Evolutionary conservation across 257 asterid species (phyloP).

Genomic region (Solanum paucissectum): DNA sequence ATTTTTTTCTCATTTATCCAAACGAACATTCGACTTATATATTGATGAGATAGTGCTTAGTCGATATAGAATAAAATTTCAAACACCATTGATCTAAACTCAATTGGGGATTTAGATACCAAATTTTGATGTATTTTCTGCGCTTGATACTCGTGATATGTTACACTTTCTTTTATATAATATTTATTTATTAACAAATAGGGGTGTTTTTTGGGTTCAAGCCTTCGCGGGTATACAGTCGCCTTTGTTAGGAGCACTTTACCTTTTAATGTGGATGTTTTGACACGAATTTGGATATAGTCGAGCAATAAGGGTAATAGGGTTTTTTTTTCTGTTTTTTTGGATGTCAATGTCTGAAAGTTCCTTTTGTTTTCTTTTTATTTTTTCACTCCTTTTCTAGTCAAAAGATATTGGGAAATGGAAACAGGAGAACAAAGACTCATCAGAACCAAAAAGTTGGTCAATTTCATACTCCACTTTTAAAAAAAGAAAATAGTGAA

Average conservation of each 20-base stretch:
- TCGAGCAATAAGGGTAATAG: too few species aligned
- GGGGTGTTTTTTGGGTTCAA: neutral
- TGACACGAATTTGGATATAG: too few species aligned
- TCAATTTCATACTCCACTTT: neutral
- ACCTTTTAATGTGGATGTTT: too few species aligned
- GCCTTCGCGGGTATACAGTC: rapidly evolving
- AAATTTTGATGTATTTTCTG: neutral
- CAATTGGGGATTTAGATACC: neutral
- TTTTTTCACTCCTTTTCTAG: neutral
- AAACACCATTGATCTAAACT: neutral
- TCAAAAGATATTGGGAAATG: neutral
- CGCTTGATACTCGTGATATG: neutral
- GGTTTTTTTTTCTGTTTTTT: neutral
- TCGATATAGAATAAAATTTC: neutral
- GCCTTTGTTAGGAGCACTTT: too few species aligned
- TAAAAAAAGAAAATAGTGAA: neutral
- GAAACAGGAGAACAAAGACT: neutral
- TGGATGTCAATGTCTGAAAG: neutral
- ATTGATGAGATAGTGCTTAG: neutral
- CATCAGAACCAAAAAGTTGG: neutral
- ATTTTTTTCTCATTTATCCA: too few species aligned
- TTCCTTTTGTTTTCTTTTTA: neutral
- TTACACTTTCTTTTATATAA: neutral
- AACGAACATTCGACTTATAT: neutral
- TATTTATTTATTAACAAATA: neutral